Conservation (phyloP, 129 eudicot genomes). For the Daucus carota region DH1_v3.0 NC_030389.2:37583001-37583500, state of each 20-base stretch:
- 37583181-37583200: conserved; percentile 27
- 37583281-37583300: not conserved
- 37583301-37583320: not conserved
- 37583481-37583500: conserved; percentile 28
- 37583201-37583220: conserved; percentile 37
- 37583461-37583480: conserved; percentile 27
- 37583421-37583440: conserved; percentile 16
- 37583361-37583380: conserved; percentile 8
- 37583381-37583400: conserved; percentile 46
- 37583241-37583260: not conserved
- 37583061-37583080: conserved; percentile 24
- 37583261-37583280: not conserved
- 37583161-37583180: conserved; percentile 26
- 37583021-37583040: conserved; percentile 28
- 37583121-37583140: conserved; percentile 21
- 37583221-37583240: conserved; percentile 25
- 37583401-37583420: conserved; percentile 28
- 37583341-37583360: conserved; percentile 23
- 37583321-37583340: conserved; percentile 25
- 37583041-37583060: conserved; percentile 24
- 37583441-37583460: conserved; percentile 31
- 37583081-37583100: conserved; percentile 14
- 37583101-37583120: conserved; percentile 12
- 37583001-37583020: conserved; percentile 33
- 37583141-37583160: conserved; percentile 16